These are phyloP conservation scores for Colletotrichum acutatum DNA, from an alignment of 2,329 filamentous ascomycete genomes.

Conservation along the genomic window DNA sequence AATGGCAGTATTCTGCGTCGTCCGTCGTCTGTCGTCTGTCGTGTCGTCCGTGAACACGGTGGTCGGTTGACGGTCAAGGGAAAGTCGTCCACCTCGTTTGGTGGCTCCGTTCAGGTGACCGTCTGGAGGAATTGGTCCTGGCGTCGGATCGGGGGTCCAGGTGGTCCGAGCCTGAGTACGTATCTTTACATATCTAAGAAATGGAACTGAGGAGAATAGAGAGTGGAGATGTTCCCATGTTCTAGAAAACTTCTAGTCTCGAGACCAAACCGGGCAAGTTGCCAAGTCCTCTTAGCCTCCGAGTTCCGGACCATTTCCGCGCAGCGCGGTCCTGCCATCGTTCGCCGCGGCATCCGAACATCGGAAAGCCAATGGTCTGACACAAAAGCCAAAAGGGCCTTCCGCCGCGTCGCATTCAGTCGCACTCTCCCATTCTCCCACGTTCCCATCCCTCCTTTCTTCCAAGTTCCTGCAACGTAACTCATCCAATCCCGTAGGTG, in stretches of 20 bases:
- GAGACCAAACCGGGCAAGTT: no score
- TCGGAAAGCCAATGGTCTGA: conserved; percentile 27
- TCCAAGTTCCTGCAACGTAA: not conserved
- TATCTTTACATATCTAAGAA: no score
- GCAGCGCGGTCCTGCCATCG: not conserved
- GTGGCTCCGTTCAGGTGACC: conserved; percentile 26
- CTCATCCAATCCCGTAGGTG: not conserved
- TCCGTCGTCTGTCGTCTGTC: not conserved
- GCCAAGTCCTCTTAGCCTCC: not conserved
- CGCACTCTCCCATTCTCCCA: not conserved
- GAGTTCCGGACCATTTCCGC: conserved; percentile 23
- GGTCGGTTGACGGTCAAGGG: not conserved
- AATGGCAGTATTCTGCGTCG: not conserved
- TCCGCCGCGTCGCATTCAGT: not conserved
- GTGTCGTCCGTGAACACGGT: not conserved
- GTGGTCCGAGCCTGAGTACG: conserved; percentile 5
- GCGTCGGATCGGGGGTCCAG: conserved; percentile 23
- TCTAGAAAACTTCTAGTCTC: conserved; percentile 34
- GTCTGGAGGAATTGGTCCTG: conserved; percentile 16
- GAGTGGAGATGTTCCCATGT: not conserved
- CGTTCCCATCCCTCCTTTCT: not conserved
- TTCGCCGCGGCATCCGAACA: conserved; percentile 23
- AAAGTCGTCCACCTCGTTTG: not conserved
- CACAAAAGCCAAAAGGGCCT: conserved; percentile 24
- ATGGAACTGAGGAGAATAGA: not conserved